Evolutionary conservation across 1,139 yeast genomes (phyloP).

Genomic region (Komagataea norvegica): DNA sequence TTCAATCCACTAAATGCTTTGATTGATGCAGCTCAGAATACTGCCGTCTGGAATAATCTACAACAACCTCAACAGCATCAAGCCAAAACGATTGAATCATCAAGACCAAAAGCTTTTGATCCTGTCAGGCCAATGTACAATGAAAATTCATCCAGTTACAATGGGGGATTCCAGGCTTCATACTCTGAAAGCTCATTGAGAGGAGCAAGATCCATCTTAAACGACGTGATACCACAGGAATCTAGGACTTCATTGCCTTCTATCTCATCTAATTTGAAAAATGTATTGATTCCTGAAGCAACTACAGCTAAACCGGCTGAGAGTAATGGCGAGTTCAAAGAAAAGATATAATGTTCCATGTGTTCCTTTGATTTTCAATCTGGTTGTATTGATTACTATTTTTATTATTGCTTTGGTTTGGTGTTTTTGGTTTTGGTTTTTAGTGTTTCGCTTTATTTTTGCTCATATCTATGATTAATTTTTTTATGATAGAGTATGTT

Average conservation of each 20-base stretch:
- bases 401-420: too few relatives aligned
- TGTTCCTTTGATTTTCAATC: too few relatives aligned
- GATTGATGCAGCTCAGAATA: conserved; percentile 19
- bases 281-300: conserved; percentile 4
- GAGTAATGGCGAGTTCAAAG: not conserved
- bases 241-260: conserved; percentile 1
- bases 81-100: not conserved
- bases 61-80: conserved; percentile 3
- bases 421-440: too few relatives aligned
- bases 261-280: conserved; percentile 8
- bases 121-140: conserved; percentile 7
- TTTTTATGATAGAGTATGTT: too few relatives aligned
- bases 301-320: not conserved
- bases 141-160: conserved; percentile 9
- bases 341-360: too few relatives aligned
- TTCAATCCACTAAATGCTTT: conserved; percentile 19
- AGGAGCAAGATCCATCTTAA: conserved; percentile 9
- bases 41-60: conserved; percentile 2
- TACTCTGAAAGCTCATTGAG: conserved; percentile 14
- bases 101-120: conserved; percentile 5
- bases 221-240: not conserved
- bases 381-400: too few relatives aligned
- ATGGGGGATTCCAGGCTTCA: conserved; percentile 11
- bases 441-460: too few relatives aligned
- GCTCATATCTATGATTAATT: too few relatives aligned